A percentile compares a stretch with the other conserved stretches of the same genome.
Evolutionary conservation across 2,329 filamentous ascomycete species (phyloP).

Genomic region (Colletotrichum orbiculare): DNA sequence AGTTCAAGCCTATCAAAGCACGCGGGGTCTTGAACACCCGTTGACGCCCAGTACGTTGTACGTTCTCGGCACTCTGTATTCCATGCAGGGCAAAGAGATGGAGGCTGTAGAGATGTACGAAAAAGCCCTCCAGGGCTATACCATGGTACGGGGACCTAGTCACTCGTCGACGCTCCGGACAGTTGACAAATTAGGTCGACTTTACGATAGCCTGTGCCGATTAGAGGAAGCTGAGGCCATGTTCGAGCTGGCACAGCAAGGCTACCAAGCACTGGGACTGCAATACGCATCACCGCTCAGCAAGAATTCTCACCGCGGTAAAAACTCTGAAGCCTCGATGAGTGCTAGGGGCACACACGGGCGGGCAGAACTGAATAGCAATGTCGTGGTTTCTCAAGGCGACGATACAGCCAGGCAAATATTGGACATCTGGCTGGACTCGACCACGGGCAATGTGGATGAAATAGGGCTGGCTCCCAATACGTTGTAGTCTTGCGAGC

Average conservation of each 20-base stretch:
- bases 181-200: slow-evolving; percentile 43
- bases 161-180: slow-evolving; percentile 39
- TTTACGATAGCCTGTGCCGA: slow-evolving; percentile 40
- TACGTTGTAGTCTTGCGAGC: too few relatives aligned
- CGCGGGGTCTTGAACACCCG: too few relatives aligned
- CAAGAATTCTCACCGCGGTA: slow-evolving; percentile 12
- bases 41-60: too few relatives aligned
- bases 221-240: slow-evolving; percentile 42
- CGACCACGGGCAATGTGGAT: too few relatives aligned
- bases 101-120: slow-evolving; percentile 43
- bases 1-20: too few relatives aligned
- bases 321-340: too few relatives aligned
- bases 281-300: slow-evolving; percentile 43
- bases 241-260: slow-evolving; percentile 44
- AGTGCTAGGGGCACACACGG: too few relatives aligned
- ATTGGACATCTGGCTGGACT: too few relatives aligned
- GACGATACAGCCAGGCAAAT: accelerated
- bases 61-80: too few relatives aligned
- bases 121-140: slow-evolving; percentile 43
- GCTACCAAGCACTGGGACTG: slow-evolving; percentile 37
- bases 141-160: slow-evolving; percentile 38
- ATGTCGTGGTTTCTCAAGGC: too few relatives aligned
- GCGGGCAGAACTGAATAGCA: too few relatives aligned
- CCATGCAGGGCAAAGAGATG: slow-evolving; percentile 25
- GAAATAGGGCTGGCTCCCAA: too few relatives aligned